Conservation (phyloP, 805 yeast species). For the Candida schatavii region DNA sequence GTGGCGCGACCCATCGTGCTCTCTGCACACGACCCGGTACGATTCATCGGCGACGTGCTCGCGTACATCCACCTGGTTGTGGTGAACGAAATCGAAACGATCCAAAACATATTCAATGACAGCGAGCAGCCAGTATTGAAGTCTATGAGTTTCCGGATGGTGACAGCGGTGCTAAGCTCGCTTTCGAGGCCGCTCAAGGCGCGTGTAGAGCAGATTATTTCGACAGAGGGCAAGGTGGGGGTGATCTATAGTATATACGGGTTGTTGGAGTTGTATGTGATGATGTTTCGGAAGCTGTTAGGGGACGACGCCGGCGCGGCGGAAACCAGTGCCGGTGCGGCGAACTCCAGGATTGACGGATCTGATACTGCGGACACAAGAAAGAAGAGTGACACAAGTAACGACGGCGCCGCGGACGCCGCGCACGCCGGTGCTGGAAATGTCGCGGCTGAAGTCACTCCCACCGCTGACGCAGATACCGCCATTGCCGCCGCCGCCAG, state of each 20-base stretch:
- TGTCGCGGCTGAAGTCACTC: neutral
- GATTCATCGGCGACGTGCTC: slow-evolving; percentile 82
- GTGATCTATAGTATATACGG: slow-evolving; percentile 58
- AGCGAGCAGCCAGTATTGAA: slow-evolving; percentile 12
- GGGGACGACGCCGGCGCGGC: neutral
- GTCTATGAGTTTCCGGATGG: slow-evolving; percentile 34
- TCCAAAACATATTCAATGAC: slow-evolving; percentile 54
- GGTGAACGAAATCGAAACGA: slow-evolving; percentile 81
- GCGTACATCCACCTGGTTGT: slow-evolving; percentile 86
- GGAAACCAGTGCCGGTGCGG: neutral
- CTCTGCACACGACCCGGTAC: slow-evolving; percentile 73
- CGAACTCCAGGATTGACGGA: neutral
- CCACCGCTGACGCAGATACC: neutral
- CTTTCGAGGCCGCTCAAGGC: slow-evolving; percentile 60
- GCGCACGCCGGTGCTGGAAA: neutral
- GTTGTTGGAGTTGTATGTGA: slow-evolving; percentile 61
- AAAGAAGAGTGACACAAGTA: neutral
- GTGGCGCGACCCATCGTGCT: slow-evolving; percentile 50
- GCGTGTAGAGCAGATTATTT: slow-evolving; percentile 64
- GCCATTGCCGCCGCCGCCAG: neutral
- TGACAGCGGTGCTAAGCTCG: slow-evolving; percentile 49
- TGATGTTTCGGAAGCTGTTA: slow-evolving; percentile 58
- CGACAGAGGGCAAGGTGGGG: slow-evolving; percentile 59
- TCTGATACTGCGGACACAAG: neutral
- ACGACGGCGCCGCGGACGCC: neutral